Evolutionary conservation across 305 asterid genomes (phyloP).

Genomic region (Vinca major): DNA sequence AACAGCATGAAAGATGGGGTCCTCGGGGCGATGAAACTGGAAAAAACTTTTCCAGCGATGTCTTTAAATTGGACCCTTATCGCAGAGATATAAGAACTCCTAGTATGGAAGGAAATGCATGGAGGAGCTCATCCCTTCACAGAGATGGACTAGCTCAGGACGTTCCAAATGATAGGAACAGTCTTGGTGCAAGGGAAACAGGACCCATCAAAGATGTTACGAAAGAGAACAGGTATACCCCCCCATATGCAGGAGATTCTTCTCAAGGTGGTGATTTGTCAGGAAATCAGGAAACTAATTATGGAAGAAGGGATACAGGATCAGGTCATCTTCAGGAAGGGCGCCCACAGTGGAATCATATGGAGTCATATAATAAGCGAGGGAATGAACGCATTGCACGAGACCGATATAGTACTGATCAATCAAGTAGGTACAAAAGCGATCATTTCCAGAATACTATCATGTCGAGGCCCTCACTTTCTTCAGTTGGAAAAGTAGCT

Average conservation of each 20-base stretch:
- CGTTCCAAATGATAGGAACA: conserved; percentile 30
- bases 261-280: conserved; percentile 28
- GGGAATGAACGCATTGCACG: conserved; percentile 38
- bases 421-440: conserved; percentile 42
- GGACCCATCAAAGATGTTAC: conserved; percentile 32
- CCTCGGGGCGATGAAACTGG: conserved; percentile 60
- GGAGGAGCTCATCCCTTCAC: conserved; percentile 45
- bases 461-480: conserved; percentile 32
- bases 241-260: conserved; percentile 40
- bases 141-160: conserved; percentile 38
- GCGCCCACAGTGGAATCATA: conserved; percentile 37
- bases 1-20: conserved; percentile 50
- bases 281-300: conserved; percentile 40
- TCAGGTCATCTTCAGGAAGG: conserved; percentile 31
- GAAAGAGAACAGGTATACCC: conserved; percentile 40
- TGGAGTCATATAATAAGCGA: conserved; percentile 39
- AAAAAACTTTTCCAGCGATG: conserved; percentile 45
- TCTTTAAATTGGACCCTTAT: conserved; percentile 41
- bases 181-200: conserved; percentile 29
- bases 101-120: conserved; percentile 47
- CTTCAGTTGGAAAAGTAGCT: conserved; percentile 44
- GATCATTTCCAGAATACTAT: conserved; percentile 40
- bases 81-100: conserved; percentile 41
- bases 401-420: conserved; percentile 47
- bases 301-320: conserved; percentile 46